phyloP scores from a whole-genome alignment of 2,329 filamentous ascomycete genomes.

The Nemania sp. region DNA sequence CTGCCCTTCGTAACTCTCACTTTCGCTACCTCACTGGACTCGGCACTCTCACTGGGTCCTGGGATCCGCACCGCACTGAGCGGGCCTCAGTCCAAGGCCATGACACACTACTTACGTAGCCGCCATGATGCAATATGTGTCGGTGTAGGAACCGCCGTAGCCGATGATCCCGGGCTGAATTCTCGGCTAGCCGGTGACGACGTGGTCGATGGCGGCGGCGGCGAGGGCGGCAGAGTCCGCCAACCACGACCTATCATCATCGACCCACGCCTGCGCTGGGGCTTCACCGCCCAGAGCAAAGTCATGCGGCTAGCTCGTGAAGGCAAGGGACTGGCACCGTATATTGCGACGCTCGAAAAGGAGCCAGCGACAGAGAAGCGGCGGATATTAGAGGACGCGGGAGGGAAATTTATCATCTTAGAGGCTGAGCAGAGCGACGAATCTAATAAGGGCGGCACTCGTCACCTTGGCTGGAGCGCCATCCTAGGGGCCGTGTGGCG shows the following conservation, averaged over 20 bases:
- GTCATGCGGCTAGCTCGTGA: constrained; percentile 66
- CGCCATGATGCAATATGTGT: constrained; percentile 83
- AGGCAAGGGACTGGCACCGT: constrained; percentile 73
- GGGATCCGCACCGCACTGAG: constrained; percentile 84
- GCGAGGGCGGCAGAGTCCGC: constrained; percentile 31
- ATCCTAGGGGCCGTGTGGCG: constrained; percentile 61
- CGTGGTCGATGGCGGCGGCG: not conserved
- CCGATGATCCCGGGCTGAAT: constrained; percentile 85
- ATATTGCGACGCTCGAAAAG: constrained; percentile 61
- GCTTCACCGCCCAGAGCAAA: constrained; percentile 60
- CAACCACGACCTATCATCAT: constrained; percentile 84
- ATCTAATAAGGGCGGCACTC: constrained; percentile 41
- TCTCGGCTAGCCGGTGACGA: constrained; percentile 66
- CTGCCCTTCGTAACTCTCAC: constrained; percentile 70
- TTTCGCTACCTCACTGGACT: constrained; percentile 89
- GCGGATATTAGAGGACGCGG: constrained; percentile 49
- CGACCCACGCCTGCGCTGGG: constrained; percentile 78
- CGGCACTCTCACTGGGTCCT: constrained; percentile 72
- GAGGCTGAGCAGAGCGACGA: constrained; percentile 26
- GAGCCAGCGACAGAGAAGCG: constrained; percentile 50
- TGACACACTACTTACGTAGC: constrained; percentile 89
- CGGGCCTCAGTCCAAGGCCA: constrained; percentile 79
- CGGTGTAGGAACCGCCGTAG: constrained; percentile 80
- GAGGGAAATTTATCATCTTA: constrained; percentile 56
- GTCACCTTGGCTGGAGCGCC: constrained; percentile 63